These are phyloP conservation scores for Globisporangium carolinianum DNA, from an alignment of 352 stramenopile genomes.

Conservation along the genomic window DNA sequence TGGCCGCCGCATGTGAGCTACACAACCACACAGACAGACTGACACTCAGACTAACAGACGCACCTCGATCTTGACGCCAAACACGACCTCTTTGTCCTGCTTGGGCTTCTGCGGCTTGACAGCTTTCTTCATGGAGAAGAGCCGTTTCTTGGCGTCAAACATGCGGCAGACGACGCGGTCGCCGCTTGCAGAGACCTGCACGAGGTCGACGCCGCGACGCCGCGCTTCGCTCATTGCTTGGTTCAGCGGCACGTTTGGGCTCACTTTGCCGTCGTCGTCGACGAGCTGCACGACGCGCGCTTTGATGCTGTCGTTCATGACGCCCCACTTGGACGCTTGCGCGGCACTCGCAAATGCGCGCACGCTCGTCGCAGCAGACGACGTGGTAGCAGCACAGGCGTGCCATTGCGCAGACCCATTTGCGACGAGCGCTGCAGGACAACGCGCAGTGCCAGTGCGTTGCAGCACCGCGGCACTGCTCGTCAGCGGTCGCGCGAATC, in stretches of 20 bases:
- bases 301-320: constrained; percentile 58
- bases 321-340: constrained; percentile 31
- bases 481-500: neutral
- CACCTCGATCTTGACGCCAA: constrained; percentile 69
- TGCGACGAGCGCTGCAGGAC: neutral
- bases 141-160: constrained; percentile 71
- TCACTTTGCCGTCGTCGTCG: constrained; percentile 41
- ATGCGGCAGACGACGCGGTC: constrained; percentile 44
- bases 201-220: constrained; percentile 49
- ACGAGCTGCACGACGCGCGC: constrained; percentile 49
- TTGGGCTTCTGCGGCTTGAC: constrained; percentile 59
- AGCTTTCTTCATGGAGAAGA: constrained; percentile 65
- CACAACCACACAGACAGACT: neutral
- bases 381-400: neutral
- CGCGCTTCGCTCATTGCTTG: constrained; percentile 48
- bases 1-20: neutral
- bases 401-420: neutral
- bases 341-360: neutral
- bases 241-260: constrained; percentile 36
- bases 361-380: neutral
- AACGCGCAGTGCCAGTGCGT: neutral
- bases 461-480: neutral
- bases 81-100: constrained; percentile 62
- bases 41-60: neutral
- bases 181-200: constrained; percentile 54